Percentiles rank a stretch among this genome's conserved stretches.
Conservation (phyloP, 2,329 filamentous ascomycete genomes). For the Aspergillus sp. region DNA sequence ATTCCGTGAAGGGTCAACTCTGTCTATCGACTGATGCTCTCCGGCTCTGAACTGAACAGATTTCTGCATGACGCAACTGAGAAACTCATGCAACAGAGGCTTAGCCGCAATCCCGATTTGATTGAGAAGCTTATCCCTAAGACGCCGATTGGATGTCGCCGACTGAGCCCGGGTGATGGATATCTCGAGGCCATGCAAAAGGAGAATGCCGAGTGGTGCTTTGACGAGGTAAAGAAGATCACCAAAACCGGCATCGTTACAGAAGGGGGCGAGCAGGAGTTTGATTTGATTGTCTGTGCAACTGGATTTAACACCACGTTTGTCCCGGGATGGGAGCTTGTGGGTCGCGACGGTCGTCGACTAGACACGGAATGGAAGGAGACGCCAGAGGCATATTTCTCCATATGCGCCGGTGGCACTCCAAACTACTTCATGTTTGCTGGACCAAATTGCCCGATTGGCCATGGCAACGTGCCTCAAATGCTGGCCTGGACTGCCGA, state of each 20-base stretch:
- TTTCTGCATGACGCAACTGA: conserved; percentile 1
- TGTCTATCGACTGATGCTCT: conserved; percentile 10
- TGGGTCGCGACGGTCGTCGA: conserved; percentile 18
- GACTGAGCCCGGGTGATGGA: conserved; percentile 21
- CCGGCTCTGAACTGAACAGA: conserved; percentile 5
- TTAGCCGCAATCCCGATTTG: conserved; percentile 11
- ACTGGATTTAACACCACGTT: conserved; percentile 37
- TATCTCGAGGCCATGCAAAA: conserved; percentile 21
- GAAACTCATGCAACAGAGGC: conserved; percentile 12
- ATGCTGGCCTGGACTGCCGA: conserved; percentile 11
- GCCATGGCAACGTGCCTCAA: conserved; percentile 16
- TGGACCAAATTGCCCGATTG: conserved; percentile 15
- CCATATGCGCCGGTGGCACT: conserved; percentile 10
- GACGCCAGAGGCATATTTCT: conserved; percentile 17
- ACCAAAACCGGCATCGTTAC: conserved; percentile 15
- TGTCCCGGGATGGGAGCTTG: conserved; percentile 26
- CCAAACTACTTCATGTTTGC: conserved; percentile 26
- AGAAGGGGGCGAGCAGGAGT: conserved; percentile 11
- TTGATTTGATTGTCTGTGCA: conserved; percentile 30
- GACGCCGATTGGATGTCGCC: conserved; percentile 19
- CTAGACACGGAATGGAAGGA: conserved; percentile 16
- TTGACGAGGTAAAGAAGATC: conserved; percentile 14
- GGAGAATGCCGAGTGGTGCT: conserved; percentile 15
- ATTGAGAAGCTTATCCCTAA: conserved; percentile 17
- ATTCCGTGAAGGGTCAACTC: conserved; percentile 4